These are phyloP conservation scores for Rhizophora mangle DNA, from an alignment of 345 rosid species.

Conservation along the genomic window DNA sequence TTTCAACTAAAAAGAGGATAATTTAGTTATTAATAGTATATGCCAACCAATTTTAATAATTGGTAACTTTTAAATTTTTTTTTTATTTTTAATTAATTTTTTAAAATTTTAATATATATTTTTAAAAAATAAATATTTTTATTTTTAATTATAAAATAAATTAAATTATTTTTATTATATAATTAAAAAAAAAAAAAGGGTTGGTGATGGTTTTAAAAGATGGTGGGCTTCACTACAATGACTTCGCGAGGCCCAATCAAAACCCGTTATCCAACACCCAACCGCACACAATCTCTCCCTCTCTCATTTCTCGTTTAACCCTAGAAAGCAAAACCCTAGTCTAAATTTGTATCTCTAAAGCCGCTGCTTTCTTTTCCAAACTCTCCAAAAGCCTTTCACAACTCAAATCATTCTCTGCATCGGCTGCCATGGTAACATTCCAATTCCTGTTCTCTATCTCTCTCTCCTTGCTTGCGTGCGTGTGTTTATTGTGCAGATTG, in stretches of 20 bases:
- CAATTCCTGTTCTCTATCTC: neutral
- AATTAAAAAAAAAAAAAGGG: no score
- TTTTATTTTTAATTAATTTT: no score
- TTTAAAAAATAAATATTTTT: no score
- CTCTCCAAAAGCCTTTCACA: neutral
- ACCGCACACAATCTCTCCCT: neutral
- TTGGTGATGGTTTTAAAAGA: no score
- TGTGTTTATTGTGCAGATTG: neutral
- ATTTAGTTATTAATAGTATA: no score
- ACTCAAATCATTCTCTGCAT: conserved; percentile 23
- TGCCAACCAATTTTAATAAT: no score
- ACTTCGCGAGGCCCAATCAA: neutral
- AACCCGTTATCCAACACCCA: neutral
- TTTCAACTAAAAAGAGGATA: no score
- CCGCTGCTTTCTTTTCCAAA: neutral
- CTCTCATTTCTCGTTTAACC: neutral
- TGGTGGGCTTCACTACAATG: no score
- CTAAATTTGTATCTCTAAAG: neutral
- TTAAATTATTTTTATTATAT: no score
- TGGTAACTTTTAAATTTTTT: no score
- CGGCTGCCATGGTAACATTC: conserved; percentile 25
- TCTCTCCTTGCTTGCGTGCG: neutral
- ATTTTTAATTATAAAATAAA: no score
- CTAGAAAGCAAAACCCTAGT: conserved; percentile 12
- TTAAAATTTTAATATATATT: no score